A percentile compares a stretch with the other conserved stretches of the same genome.
Evolutionary conservation across 345 rosid species (phyloP).

Genomic region (Litchi chinensis): DNA sequence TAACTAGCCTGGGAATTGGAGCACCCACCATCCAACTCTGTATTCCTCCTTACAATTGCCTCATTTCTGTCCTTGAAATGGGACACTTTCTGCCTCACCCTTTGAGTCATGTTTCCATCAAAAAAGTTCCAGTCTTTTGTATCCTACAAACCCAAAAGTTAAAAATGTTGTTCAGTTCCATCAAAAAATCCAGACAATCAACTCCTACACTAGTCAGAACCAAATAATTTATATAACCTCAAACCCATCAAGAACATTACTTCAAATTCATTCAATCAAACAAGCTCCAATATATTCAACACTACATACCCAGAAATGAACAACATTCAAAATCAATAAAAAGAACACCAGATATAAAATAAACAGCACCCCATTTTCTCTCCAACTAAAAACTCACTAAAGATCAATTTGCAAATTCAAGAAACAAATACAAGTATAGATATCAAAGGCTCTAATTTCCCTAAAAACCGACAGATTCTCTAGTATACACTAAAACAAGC

Average conservation of each 20-base stretch:
- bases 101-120: conserved; percentile 30
- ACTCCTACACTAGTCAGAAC: background rate
- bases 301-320: conserved; percentile 2
- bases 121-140: conserved; percentile 9
- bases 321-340: background rate
- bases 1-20: background rate
- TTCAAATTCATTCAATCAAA: conserved; percentile 16
- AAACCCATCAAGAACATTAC: background rate
- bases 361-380: background rate
- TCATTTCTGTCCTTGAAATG: conserved; percentile 13
- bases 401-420: conserved; percentile 1
- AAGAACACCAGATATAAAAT: background rate
- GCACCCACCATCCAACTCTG: conserved; percentile 24
- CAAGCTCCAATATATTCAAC: background rate
- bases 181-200: background rate
- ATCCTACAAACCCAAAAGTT: conserved; percentile 14
- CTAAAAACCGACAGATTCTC: background rate
- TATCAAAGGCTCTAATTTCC: background rate
- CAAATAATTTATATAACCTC: background rate
- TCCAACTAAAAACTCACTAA: background rate
- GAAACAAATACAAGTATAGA: background rate
- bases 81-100: conserved; percentile 33
- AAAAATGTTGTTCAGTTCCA: background rate
- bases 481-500: conserved; percentile 5
- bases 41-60: conserved; percentile 23